Evolutionary conservation across 139 green algal genomes (phyloP).

Genomic region (Nannochloris sp.): DNA sequence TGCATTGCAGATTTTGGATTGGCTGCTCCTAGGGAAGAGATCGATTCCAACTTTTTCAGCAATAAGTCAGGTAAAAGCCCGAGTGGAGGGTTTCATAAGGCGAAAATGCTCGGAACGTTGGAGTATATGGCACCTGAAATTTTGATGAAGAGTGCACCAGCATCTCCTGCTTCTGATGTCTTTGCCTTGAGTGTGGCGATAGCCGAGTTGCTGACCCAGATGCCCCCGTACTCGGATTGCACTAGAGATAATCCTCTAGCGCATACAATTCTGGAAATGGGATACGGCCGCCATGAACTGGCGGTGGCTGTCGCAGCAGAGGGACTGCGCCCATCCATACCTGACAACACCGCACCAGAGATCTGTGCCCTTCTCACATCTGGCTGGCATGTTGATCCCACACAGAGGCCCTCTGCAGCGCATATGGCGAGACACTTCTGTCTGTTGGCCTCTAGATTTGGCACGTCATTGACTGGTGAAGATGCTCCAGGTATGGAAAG

Average conservation of each 20-base stretch:
- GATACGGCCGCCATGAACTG: conserved; percentile 80
- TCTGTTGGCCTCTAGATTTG: not conserved
- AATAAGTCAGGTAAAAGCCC: conserved; percentile 12
- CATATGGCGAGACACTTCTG: conserved; percentile 26
- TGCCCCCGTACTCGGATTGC: conserved; percentile 63
- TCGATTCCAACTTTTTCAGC: conserved; percentile 11
- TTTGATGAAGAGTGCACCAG: conserved; percentile 25
- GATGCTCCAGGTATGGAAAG: no score
- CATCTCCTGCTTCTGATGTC: conserved; percentile 52
- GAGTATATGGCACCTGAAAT: conserved; percentile 89
- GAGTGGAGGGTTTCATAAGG: conserved; percentile 70
- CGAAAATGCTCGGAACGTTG: conserved; percentile 60
- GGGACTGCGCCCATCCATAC: conserved; percentile 64
- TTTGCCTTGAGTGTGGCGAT: conserved; percentile 68
- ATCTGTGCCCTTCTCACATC: conserved; percentile 39
- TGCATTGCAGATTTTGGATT: conserved; percentile 54
- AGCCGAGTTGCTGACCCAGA: conserved; percentile 46
- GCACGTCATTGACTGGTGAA: not conserved
- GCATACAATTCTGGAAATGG: conserved; percentile 85
- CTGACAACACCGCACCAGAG: conserved; percentile 13
- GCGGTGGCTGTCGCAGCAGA: conserved; percentile 66
- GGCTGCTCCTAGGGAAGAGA: conserved; percentile 21
- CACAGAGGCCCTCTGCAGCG: conserved; percentile 30
- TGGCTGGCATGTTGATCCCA: conserved; percentile 51
- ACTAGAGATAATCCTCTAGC: conserved; percentile 73